Base-by-base conservation (phyloP, 2,329 filamentous ascomycete species). In the Sporothrix dimorphospora region DNA sequence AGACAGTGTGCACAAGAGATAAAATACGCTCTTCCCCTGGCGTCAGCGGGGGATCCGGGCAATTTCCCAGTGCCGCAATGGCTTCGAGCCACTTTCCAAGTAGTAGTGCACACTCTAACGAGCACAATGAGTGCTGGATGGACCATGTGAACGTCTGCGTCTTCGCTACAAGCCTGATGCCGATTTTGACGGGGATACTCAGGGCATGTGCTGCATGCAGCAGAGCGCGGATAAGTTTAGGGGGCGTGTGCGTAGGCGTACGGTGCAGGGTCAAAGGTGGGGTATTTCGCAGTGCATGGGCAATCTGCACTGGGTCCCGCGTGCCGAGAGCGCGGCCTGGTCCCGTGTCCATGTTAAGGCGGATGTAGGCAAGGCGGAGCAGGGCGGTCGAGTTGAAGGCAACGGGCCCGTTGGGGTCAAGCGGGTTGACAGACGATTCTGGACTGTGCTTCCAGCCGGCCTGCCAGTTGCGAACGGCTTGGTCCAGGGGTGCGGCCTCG, bases 141-240 rank as follows among this genome's bases (percentile, higher is more conserved):
- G 83, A 85, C 86, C 86, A 88, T 76, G 86, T 85, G 71, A 86
- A 84, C 1, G 85, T 86, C 76, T 87, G 85, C 1, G 83, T 86
- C 61, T 81, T 81, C 3, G 85, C 85, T 49, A 87, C 85, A 68
- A 86, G 86, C 67, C 84, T 82, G 67, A 87, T 83, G 1, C 86
- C 86, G 9, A 87, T 80, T 53, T 85, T 81, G 3, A 87, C 84
- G 0, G 85, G 85, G 34, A 88, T 85, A 11, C 85, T 86, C 9
- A 88, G 80, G 14, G 85, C 85, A 72, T 87, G 85, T 0, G 84
- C 83, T n/a, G 84, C 84, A 75, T 88, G 85, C 3, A 87, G 77
- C 2, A 87, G 78, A 3, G 85, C 85, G 75, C 83, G 84, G 3
- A 84, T 83, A 14, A 87, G 79, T 42, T 82, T 80, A 34, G 83